A percentile compares a stretch with the other conserved stretches of the same genome.
phyloP scores from a whole-genome alignment of 768 basidiomycete species.

The Favolaschia claudopus region DNA sequence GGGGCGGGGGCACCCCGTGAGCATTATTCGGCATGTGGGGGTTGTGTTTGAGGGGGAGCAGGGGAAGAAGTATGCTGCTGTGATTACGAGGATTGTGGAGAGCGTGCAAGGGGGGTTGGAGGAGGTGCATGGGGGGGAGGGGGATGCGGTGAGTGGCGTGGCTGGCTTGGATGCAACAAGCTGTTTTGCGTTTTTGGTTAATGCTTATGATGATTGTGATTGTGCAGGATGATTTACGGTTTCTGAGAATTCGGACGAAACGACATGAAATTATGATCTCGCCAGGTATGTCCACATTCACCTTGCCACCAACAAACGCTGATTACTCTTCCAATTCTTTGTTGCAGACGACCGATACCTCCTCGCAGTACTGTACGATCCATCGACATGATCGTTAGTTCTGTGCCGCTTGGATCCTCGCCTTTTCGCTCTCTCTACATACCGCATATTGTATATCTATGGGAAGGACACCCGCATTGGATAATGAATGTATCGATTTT shows the following conservation, averaged over 20 bases:
- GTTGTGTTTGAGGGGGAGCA: constrained; percentile 89
- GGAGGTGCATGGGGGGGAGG: constrained; percentile 72
- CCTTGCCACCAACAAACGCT: not conserved
- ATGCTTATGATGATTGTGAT: not conserved
- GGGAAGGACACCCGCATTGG: constrained; percentile 20
- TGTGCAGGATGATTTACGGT: constrained; percentile 80
- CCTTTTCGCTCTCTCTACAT: too few relatives aligned
- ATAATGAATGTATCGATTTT: too few relatives aligned
- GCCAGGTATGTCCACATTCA: constrained; percentile 67
- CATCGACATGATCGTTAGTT: constrained; percentile 59
- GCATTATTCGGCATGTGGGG: constrained; percentile 86
- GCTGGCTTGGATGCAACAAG: too few relatives aligned
- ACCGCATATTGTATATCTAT: constrained; percentile 26
- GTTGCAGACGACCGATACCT: constrained; percentile 87
- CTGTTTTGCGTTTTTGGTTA: not conserved
- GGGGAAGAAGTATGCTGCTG: constrained; percentile 76
- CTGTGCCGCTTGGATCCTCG: not conserved
- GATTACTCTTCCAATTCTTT: not conserved
- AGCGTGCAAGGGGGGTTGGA: constrained; percentile 80
- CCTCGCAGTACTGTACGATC: constrained; percentile 85
- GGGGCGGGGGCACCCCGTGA: constrained; percentile 72
- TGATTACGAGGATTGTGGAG: constrained; percentile 78
- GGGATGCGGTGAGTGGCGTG: constrained; percentile 65
- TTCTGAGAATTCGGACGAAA: constrained; percentile 91
- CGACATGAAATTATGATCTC: constrained; percentile 95